These are phyloP conservation scores for Pestalotiopsis sp. DNA, from an alignment of 2,329 filamentous ascomycete genomes.

Conservation along the genomic window DNA sequence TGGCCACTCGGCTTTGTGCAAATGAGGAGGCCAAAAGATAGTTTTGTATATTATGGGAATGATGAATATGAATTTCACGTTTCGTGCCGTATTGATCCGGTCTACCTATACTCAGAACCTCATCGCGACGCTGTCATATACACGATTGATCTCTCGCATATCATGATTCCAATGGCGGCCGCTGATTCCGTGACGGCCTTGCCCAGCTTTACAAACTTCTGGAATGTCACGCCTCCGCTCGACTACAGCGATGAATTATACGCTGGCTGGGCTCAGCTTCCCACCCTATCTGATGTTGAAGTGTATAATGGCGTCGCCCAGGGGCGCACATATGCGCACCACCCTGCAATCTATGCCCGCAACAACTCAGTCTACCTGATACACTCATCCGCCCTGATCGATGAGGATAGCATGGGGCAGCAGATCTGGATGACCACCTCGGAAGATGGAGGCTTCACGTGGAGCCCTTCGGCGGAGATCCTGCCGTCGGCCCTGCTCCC, in stretches of 20 bases:
- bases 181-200: not conserved
- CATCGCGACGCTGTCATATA: not conserved
- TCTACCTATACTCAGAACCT: not conserved
- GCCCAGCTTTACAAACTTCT: conserved; percentile 9
- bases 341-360: conserved; percentile 22
- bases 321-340: conserved; percentile 25
- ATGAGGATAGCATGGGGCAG: conserved; percentile 27
- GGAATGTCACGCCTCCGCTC: conserved; percentile 20
- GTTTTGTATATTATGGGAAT: not conserved
- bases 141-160: not conserved
- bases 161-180: not conserved
- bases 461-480: conserved; percentile 17
- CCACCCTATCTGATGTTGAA: conserved; percentile 18
- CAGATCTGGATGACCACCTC: conserved; percentile 24
- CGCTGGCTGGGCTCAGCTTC: conserved; percentile 25
- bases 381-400: conserved; percentile 23
- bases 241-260: conserved; percentile 24
- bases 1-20: not conserved
- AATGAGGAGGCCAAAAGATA: not conserved
- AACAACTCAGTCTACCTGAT: conserved; percentile 19
- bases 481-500: conserved; percentile 24
- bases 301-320: conserved; percentile 22
- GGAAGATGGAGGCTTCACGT: conserved; percentile 20
- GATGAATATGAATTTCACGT: not conserved
- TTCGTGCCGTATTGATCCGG: not conserved